phyloP scores from a whole-genome alignment of 192 early-diverging fungal genomes.

The Helicostylum pulchrum region DNA sequence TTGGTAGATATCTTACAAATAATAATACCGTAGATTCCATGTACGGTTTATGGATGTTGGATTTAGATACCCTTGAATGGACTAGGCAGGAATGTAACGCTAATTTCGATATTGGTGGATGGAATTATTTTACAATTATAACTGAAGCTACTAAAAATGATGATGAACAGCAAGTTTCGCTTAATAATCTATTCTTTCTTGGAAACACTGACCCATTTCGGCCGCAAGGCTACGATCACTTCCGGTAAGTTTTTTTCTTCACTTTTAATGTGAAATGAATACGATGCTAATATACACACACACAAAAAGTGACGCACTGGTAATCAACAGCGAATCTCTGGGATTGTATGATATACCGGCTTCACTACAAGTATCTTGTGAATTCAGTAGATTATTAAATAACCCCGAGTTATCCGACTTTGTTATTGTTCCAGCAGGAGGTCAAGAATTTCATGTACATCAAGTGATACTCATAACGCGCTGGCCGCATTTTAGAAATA shows the following conservation, averaged over 20 bases:
- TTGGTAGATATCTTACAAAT: slow-evolving; percentile 44
- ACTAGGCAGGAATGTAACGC: slow-evolving; percentile 44
- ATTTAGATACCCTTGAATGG: slow-evolving; percentile 58
- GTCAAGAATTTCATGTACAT: slow-evolving; percentile 53
- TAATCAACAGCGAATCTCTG: slow-evolving; percentile 51
- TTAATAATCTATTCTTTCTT: slow-evolving; percentile 47
- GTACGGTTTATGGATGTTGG: slow-evolving; percentile 58
- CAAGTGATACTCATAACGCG: slow-evolving; percentile 54
- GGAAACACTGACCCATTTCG: slow-evolving; percentile 52
- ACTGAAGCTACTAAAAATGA: slow-evolving; percentile 24
- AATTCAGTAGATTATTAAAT: slow-evolving; percentile 48
- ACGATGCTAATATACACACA: neutral
- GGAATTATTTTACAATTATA: slow-evolving; percentile 58
- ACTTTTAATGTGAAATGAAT: neutral
- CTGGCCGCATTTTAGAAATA: slow-evolving; percentile 59
- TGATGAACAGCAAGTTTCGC: slow-evolving; percentile 31
- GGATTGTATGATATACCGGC: slow-evolving; percentile 56
- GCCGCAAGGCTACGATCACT: slow-evolving; percentile 57
- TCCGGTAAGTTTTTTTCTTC: slow-evolving; percentile 26
- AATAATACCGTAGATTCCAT: slow-evolving; percentile 19
- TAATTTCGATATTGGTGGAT: slow-evolving; percentile 44
- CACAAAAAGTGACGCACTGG: slow-evolving; percentile 38
- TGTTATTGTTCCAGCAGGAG: slow-evolving; percentile 40
- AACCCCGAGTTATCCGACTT: slow-evolving; percentile 58
- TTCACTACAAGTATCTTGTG: slow-evolving; percentile 26